Evolutionary conservation across 345 rosid genomes (phyloP), one percentile per base, ranked within the genome.

Genomic region (Lumnitzera racemosa): DNA sequence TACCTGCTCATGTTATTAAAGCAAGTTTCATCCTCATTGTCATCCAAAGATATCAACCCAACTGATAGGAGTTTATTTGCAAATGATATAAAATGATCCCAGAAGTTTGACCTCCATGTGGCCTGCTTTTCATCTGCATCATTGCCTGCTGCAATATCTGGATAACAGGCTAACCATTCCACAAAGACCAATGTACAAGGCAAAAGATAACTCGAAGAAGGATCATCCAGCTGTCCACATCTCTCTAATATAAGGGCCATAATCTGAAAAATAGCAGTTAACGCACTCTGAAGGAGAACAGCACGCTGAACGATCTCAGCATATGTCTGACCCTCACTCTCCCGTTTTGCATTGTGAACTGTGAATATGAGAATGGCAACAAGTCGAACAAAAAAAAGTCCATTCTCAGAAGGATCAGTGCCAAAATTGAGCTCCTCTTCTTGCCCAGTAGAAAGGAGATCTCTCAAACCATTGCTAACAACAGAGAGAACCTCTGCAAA

Each of bases 141-240:
- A 61, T 71, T 77, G 55, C 83, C 87, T 10, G 76, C 50, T 49
- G 89, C 92, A 65, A 84, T 54, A 65, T 88, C 97, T 43, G 97
- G 92, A 72, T 63, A 84, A 66, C 90, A 90, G 49, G 97, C 97
- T 78, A 90, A 69, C 97, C 99, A 94, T 71, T 94, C 99, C 58
- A 90, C 73, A 71, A 88, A 88, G 55, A 94, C 88, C 50, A 94
- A 70, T 64, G 88, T 72, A 43, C 96, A 89, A 61, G 99, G 92
- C 61, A 94, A 67, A 49, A 87, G 79, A 56, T 72, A 86, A 80
- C 95, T 94, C 48, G 88, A 76, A 46, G 87, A 83, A 71, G 81
- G 83, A 75, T 90, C 96, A n/a, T 5, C 62, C 59, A 90, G 76
- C 61, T 83, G 85, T 24, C 61, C 80, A 53, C 94, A 83, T 71